phyloP scores from a whole-genome alignment of 1,139 yeast genomes.

The Candida gigantensis region DNA sequence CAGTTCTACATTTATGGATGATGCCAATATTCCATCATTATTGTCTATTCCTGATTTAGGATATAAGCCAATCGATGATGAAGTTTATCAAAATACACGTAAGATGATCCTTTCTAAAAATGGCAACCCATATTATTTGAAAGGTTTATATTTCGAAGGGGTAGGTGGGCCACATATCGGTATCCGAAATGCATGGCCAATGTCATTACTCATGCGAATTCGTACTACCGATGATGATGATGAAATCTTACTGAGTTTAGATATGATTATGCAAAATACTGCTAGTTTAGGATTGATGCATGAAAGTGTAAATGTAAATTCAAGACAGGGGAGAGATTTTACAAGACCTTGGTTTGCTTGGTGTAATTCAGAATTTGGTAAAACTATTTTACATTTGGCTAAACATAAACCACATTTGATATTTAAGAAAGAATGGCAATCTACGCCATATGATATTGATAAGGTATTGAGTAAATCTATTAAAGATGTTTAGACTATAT shows the following conservation, averaged over 20 bases:
- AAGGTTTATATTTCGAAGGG: constrained; percentile 67
- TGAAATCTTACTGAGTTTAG: constrained; percentile 57
- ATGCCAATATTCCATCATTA: constrained; percentile 85
- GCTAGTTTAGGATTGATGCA: constrained; percentile 81
- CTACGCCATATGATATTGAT: constrained; percentile 32
- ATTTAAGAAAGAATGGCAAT: constrained; percentile 45
- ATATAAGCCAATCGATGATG: constrained; percentile 51
- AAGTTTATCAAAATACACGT: constrained; percentile 74
- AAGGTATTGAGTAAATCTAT: constrained; percentile 17
- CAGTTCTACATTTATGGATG: constrained; percentile 75
- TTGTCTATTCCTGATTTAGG: constrained; percentile 83
- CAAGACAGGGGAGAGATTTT: constrained; percentile 44
- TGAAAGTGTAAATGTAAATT: constrained; percentile 73
- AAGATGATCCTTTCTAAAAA: constrained; percentile 66
- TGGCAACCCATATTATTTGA: constrained; percentile 78
- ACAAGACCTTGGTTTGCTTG: constrained; percentile 92
- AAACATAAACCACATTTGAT: constrained; percentile 72
- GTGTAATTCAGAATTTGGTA: constrained; percentile 92
- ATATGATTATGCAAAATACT: constrained; percentile 59
- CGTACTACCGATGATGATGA: constrained; percentile 73
- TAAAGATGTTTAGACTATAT: not conserved
- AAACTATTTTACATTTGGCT: constrained; percentile 76
- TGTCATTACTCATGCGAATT: constrained; percentile 73
- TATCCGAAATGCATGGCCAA: constrained; percentile 82
- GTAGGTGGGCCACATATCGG: constrained; percentile 94